Conservation (phyloP, 257 asterid genomes). For the Solanum chaucha region DNA sequence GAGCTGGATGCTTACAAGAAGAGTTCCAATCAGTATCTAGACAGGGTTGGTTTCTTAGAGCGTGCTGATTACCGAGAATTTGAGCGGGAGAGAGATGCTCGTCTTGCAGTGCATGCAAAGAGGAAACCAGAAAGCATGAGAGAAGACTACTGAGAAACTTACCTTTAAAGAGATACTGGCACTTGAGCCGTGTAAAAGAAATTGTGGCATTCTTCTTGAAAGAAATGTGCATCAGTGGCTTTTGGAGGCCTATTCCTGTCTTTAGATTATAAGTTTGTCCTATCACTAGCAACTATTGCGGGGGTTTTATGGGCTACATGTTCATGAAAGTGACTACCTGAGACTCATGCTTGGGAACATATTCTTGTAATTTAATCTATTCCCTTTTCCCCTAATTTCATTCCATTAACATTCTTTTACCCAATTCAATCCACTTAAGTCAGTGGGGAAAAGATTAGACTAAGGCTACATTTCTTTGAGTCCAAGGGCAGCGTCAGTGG, state of each 20-base stretch:
- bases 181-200: neutral
- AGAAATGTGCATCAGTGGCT: neutral
- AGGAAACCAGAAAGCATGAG: slow-evolving; percentile 71
- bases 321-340: neutral
- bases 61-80: slow-evolving; percentile 84
- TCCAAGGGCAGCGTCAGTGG: neutral
- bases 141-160: slow-evolving; percentile 39
- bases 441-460: neutral
- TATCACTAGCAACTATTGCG: neutral
- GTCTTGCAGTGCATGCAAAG: slow-evolving; percentile 70
- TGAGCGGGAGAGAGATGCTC: slow-evolving; percentile 89
- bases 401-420: neutral
- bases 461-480: neutral
- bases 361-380: neutral
- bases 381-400: neutral
- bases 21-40: slow-evolving; percentile 86
- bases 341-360: neutral
- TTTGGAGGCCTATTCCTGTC: neutral
- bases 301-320: neutral
- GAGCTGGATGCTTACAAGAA: slow-evolving; percentile 93
- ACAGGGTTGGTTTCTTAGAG: slow-evolving; percentile 73
- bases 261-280: neutral
- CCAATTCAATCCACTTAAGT: neutral
- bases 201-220: neutral
- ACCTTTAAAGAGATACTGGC: neutral